Evolutionary conservation across 176 grass and related monocot species (phyloP).

Genomic region (Dactylis glomerata): DNA sequence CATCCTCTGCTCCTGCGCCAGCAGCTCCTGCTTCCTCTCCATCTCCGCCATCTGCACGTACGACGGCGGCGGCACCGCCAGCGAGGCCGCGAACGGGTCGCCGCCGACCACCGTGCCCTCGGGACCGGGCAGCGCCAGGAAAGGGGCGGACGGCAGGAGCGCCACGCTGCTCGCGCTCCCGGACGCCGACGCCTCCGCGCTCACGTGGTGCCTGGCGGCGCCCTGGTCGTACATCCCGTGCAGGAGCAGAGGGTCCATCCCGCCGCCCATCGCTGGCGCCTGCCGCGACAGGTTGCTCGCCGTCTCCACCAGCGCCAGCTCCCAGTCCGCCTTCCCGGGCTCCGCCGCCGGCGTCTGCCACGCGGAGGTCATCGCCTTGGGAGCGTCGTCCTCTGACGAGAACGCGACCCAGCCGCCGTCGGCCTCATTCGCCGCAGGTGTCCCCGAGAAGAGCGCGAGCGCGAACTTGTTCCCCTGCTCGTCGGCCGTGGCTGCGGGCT

Average conservation of each 20-base stretch:
- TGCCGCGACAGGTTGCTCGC: slow-evolving; percentile 66
- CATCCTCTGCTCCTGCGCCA: slow-evolving; percentile 72
- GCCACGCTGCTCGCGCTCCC: slow-evolving; percentile 81
- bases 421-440: background rate
- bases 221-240: slow-evolving; percentile 88
- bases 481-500: slow-evolving; percentile 26
- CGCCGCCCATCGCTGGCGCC: slow-evolving; percentile 51
- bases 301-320: slow-evolving; percentile 68
- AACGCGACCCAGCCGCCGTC: slow-evolving; percentile 63
- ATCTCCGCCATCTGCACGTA: slow-evolving; percentile 89
- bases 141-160: slow-evolving; percentile 14
- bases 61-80: slow-evolving; percentile 57
- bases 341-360: slow-evolving; percentile 71
- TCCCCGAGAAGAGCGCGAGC: slow-evolving; percentile 67
- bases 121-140: slow-evolving; percentile 61
- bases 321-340: slow-evolving; percentile 74
- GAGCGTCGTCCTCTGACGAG: slow-evolving; percentile 27
- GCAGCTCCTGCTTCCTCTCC: slow-evolving; percentile 71
- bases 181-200: slow-evolving; percentile 31
- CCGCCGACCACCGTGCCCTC: slow-evolving; percentile 44
- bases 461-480: slow-evolving; percentile 68
- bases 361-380: slow-evolving; percentile 47
- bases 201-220: slow-evolving; percentile 39
- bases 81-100: slow-evolving; percentile 78
- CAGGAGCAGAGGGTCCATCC: slow-evolving; percentile 62